A percentile compares a stretch with the other conserved stretches of the same genome.
Conservation (phyloP, 352 stramenopile genomes). For the Aphanomyces invadans region DNA sequence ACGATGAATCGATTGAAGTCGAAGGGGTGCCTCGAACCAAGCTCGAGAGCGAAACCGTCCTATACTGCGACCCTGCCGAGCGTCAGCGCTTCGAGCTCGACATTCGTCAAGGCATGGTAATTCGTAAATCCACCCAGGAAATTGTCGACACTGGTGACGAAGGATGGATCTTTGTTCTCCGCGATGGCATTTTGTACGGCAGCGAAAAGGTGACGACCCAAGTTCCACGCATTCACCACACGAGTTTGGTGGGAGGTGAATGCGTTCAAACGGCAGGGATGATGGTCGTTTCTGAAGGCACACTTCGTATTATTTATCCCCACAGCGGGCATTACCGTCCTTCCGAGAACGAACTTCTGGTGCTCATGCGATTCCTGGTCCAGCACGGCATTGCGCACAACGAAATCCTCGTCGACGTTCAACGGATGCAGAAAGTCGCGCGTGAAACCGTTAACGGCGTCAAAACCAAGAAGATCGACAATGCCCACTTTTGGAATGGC, state of each 20-base stretch:
- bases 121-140: constrained; percentile 49
- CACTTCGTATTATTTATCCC: constrained; percentile 93
- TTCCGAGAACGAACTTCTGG: constrained; percentile 91
- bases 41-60: constrained; percentile 91
- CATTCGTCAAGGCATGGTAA: constrained; percentile 55
- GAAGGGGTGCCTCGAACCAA: constrained; percentile 84
- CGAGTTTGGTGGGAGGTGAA: constrained; percentile 94
- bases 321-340: constrained; percentile 97
- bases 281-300: constrained; percentile 89
- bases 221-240: constrained; percentile 95
- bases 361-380: constrained; percentile 90
- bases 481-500: constrained; percentile 81
- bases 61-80: constrained; percentile 92
- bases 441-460: constrained; percentile 65
- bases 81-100: constrained; percentile 86
- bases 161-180: constrained; percentile 96
- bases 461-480: constrained; percentile 75
- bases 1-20: constrained; percentile 81
- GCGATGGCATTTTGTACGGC: constrained; percentile 91
- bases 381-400: constrained; percentile 85
- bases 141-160: constrained; percentile 88
- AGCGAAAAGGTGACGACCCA: constrained; percentile 92
- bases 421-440: constrained; percentile 94
- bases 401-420: constrained; percentile 91
- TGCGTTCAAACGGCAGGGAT: constrained; percentile 95